Evolutionary conservation across 768 basidiomycete species (phyloP).

Genomic region (Naganishia kalamii): DNA sequence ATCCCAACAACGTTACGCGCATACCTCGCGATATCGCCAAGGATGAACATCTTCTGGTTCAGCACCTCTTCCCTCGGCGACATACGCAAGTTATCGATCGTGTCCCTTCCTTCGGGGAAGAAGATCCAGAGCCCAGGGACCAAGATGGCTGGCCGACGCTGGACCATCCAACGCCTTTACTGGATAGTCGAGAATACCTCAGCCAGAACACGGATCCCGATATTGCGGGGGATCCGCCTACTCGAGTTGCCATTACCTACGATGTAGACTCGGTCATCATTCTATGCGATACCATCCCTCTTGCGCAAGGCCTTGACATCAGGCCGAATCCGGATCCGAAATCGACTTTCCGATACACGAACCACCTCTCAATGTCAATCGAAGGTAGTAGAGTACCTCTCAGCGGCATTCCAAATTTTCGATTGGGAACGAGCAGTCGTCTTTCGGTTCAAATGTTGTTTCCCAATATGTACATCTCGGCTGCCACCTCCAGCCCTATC

Average conservation of each 20-base stretch:
- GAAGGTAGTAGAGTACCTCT: not conserved
- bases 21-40: not conserved
- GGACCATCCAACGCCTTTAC: not conserved
- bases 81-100: not conserved
- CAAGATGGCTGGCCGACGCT: not conserved
- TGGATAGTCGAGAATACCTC: not conserved
- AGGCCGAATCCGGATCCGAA: not conserved
- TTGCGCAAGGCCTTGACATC: not conserved
- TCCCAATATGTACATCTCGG: not conserved
- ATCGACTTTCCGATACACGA: not conserved
- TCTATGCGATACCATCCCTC: not conserved
- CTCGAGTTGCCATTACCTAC: not conserved
- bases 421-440: not conserved
- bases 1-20: not conserved
- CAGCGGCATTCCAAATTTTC: not conserved
- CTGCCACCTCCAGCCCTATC: not conserved
- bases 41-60: not conserved
- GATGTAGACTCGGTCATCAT: not conserved
- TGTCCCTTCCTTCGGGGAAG: not conserved
- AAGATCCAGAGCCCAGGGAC: not conserved
- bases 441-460: not conserved
- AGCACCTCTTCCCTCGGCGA: not conserved
- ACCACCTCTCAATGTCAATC: not conserved
- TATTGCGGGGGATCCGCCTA: not conserved
- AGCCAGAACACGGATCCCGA: not conserved